Base-by-base conservation (phyloP, 2,329 filamentous ascomycete species). In the Berkeleyomyces rouxiae region DNA sequence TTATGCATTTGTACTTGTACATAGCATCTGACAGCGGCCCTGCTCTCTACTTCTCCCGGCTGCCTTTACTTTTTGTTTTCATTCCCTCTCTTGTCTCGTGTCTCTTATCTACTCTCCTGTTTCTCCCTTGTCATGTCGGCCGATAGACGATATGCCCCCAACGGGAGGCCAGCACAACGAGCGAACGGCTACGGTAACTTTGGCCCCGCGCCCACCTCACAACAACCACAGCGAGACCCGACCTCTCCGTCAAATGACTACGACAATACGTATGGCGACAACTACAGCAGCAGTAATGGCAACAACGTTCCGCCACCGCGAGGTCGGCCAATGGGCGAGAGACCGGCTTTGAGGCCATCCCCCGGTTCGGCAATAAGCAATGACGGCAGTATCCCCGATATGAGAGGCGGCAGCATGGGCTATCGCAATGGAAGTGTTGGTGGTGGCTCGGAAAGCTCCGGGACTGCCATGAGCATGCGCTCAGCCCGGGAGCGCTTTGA, bases 221-320 rank as follows among this genome's bases (percentile, higher is more conserved):
- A 39, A 57, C 36, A 42, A 36, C 43, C 39, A 4, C 61, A 59
- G 37, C 33, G 39, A 33, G 61, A 63, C 37, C 59, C 61, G 23
- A 51, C 33, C 10, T n/a, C 55, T 36, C 43, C 57, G 23, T 23
- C 40, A 61, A 78, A 78, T 44, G 78, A 80, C 63, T 80, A 80
- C 67, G 78, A 80, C 58, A 23, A 23, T 23, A 73, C 77, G 7
- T 79, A 75, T 66, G 74, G 75, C 65, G 77, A 79, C 40, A 72
- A 72, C 57, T 77, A 79, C 58, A 68, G 70, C 57, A 73, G 71
- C 68, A 76, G 78, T 65, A 61, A 57, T 23, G 44, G 33, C 39
- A 39, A 57, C 16, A 51, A 40, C 9, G 49, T 47, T 11, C 63
- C 63, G 13, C 63, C 63, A 9, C 61, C 63, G 7, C 60, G 63